A percentile compares a stretch with the other conserved stretches of the same genome.
Conservation (phyloP, 2,329 filamentous ascomycete genomes). For the Cadophora gregata region DNA sequence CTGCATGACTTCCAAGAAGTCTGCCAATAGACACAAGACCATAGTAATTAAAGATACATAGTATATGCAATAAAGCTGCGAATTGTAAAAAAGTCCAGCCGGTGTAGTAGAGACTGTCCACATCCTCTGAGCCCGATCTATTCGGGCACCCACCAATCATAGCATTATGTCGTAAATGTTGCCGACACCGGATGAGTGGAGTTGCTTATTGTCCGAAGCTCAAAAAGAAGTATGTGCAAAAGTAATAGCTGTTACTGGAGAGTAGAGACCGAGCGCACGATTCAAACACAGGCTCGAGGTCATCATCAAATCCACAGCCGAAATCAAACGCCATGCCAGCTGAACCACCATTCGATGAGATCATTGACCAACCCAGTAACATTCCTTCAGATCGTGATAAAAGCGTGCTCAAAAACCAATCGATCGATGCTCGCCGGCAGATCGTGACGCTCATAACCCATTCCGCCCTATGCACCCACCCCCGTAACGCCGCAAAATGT, state of each 20-base stretch:
- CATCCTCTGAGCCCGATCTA: slow-evolving; percentile 15
- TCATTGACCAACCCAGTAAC: slow-evolving; percentile 31
- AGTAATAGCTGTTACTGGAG: slow-evolving; percentile 19
- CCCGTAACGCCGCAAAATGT: slow-evolving; percentile 40
- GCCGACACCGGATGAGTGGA: slow-evolving; percentile 23
- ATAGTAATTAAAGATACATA: slow-evolving; percentile 26
- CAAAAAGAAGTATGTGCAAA: slow-evolving; percentile 28
- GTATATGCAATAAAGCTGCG: slow-evolving; percentile 23
- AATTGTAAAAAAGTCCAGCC: slow-evolving; percentile 21
- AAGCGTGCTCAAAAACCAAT: slow-evolving; percentile 39
- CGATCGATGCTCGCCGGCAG: slow-evolving; percentile 45
- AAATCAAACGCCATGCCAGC: slow-evolving; percentile 37
- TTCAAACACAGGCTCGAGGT: slow-evolving; percentile 43
- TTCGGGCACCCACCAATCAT: slow-evolving; percentile 12
- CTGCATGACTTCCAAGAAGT: background rate
- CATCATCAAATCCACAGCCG: slow-evolving; percentile 30
- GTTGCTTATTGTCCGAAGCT: slow-evolving; percentile 27
- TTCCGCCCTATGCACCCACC: slow-evolving; percentile 37
- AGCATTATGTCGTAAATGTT: slow-evolving; percentile 20
- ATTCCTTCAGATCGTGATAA: slow-evolving; percentile 38
- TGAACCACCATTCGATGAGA: slow-evolving; percentile 35
- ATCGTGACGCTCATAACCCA: slow-evolving; percentile 39
- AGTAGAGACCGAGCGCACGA: slow-evolving; percentile 42
- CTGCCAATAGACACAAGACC: background rate
- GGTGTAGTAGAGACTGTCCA: slow-evolving; percentile 25